Base-by-base conservation (phyloP, 371 early-diverging fungal species). In the Actinomortierella ambigua region DNA sequence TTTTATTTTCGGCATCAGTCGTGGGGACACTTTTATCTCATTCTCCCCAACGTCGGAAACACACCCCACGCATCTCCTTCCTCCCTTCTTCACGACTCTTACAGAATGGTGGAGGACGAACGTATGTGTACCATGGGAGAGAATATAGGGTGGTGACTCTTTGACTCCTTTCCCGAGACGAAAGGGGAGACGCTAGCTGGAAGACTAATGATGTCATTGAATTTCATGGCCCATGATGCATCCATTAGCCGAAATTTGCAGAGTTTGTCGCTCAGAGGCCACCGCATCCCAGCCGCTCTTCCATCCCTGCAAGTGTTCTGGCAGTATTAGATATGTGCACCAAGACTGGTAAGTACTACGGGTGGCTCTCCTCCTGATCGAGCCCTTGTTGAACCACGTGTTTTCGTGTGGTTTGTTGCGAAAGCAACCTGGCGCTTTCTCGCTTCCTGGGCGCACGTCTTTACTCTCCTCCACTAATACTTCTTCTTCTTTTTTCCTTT, bases 251-350 rank as follows among this genome's bases (percentile, higher is more conserved):
- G 88, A 90, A 68, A 90, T 95, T 46, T 97, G 97, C 78, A 88
- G 97, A 67, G 95, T 97, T 17, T 97, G 97, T 58, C 93, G 96
- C 23, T 82, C 87, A 43, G 92, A 89, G 49, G 90, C 79, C 15
- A 90, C 93, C 15, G 68, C 75, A 3, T 91, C 92, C 4, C 87
- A 93, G 50, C 96, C 95, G 27, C 81, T 97, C 41, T 95, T 88
- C 76, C 85, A 93, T 75, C 97, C 97, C 8, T 97, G 97, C 79
- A 91, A 92, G 79, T 97, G 97, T 82, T 87, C 95, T 14, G 97
- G 97, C 22, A 92, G 92, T 75, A 97, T 97, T 78, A 85, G 85
- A 50, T 89, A 84, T 83, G 92, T 97, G 26, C 96, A 97, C 71
- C 94, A 96, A 71, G 88, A 87, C 53, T 95, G 95, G 90, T 89